Base-by-base conservation (phyloP, 208 protist genomes). In the Leishmania tropica region DNA sequence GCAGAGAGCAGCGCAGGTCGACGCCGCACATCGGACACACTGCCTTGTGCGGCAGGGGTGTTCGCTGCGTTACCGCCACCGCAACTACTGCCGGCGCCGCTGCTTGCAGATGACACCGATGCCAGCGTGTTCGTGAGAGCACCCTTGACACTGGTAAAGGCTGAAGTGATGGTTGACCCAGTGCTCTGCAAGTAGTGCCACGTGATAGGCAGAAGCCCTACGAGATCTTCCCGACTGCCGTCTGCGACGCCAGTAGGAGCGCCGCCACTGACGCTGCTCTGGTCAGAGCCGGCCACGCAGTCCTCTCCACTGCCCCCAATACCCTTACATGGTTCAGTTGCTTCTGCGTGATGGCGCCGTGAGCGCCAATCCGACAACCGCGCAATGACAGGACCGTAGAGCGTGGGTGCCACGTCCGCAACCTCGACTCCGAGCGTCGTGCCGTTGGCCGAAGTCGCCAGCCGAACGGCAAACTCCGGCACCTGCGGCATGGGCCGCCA, bases 391-490 rank as follows among this genome's bases (percentile, higher is more conserved):
- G 75, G 78, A 70, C 31, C 68, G 81, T 89, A 82, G 48, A 84
- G 79, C 72, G 76, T 79, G 74, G 80, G 80, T n/a, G 81, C 82
- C 37, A 93, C 54, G 81, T 96, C 88, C 37, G 84, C 75, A 8
- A 94, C 51, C 48, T 90, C 88, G n/a, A 96, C 40, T 8, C 90
- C 92, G 28, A 89, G 51, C 10, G 68, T 89, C 11, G 76, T 86
- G 70, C 87, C 88, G 21, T 84, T 86, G 80, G 89, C 87, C 31
- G 92, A 92, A 45, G 79, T 85, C 6, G 90, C 84, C 35, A 91
- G 60, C 5, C 87, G 81, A 74, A 89, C 80, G n/a, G 77, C 85
- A 72, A 85, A 85, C 62, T 81, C 80, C 54, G 83, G 87, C 72
- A 73, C 72, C 37, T 76, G 78, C 62, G 40, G 65, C 47, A 95